These are phyloP conservation scores for Candida labiduridarum DNA, from an alignment of 1,139 yeast genomes.

Conservation along the genomic window DNA sequence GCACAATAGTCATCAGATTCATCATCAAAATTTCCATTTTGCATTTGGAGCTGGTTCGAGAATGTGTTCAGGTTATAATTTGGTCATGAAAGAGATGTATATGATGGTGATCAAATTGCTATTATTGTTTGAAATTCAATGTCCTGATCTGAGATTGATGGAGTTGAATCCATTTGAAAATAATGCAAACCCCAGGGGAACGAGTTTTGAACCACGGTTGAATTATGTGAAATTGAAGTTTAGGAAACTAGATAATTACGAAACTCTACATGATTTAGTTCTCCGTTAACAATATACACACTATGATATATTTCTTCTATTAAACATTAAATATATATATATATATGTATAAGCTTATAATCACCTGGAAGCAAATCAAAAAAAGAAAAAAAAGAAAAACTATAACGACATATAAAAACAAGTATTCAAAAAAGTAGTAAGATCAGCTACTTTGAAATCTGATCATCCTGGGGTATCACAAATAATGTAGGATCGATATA, in stretches of 20 bases:
- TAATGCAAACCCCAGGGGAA: conserved; percentile 53
- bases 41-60: conserved; percentile 74
- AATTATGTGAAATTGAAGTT: conserved; percentile 39
- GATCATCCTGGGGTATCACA: conserved; percentile 6
- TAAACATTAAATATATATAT: background rate
- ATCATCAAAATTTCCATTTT: conserved; percentile 32
- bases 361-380: background rate
- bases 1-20: too few species aligned
- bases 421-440: background rate
- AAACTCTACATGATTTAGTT: conserved; percentile 21
- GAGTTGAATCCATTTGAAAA: conserved; percentile 49
- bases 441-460: background rate
- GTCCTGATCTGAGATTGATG: conserved; percentile 33
- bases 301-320: conserved; percentile 4
- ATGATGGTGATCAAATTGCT: conserved; percentile 35
- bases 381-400: background rate
- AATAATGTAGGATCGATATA: conserved; percentile 54
- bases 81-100: conserved; percentile 67
- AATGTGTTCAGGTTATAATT: conserved; percentile 66
- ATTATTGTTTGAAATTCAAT: conserved; percentile 37
- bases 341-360: background rate
- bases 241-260: conserved; percentile 23
- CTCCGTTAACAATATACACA: background rate
- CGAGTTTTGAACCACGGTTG: conserved; percentile 59
- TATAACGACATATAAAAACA: background rate